phyloP scores from a whole-genome alignment of 2,329 filamentous ascomycete genomes.

The Lecanoromycetidae sp. region DNA sequence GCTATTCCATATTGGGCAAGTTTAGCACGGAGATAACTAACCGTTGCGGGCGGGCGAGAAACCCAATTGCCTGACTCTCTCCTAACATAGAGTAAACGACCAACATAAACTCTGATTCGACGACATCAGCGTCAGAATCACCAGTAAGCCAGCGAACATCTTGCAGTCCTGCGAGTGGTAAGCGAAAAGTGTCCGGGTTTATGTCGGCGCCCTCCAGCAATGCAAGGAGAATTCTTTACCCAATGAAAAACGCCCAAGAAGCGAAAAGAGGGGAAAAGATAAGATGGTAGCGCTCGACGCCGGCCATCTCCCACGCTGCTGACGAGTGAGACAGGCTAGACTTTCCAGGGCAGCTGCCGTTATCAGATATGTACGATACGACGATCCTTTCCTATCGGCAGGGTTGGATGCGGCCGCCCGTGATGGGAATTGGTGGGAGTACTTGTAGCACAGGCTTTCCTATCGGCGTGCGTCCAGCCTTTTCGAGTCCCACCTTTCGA shows the following conservation, averaged over 20 bases:
- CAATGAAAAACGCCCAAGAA: neutral
- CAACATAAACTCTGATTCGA: too few species aligned
- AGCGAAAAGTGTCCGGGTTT: neutral
- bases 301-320: neutral
- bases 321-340: too few species aligned
- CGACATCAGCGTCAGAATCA: neutral
- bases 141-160: neutral
- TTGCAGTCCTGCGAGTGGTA: neutral
- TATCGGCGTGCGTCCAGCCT: neutral
- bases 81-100: too few species aligned
- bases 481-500: neutral
- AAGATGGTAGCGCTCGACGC: neutral
- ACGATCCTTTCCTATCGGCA: too few species aligned
- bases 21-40: neutral
- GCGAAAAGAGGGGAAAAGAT: conserved; percentile 8
- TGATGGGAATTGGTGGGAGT: too few species aligned
- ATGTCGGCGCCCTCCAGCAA: neutral
- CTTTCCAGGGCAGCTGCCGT: neutral
- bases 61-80: neutral
- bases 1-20: neutral
- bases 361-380: too few species aligned
- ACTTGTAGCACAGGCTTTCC: neutral
- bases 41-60: neutral
- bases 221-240: neutral
- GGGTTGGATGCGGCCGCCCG: too few species aligned